These are phyloP conservation scores for Hydnomerulius pinastri DNA, from an alignment of 768 basidiomycete genomes.

Conservation along the genomic window DNA sequence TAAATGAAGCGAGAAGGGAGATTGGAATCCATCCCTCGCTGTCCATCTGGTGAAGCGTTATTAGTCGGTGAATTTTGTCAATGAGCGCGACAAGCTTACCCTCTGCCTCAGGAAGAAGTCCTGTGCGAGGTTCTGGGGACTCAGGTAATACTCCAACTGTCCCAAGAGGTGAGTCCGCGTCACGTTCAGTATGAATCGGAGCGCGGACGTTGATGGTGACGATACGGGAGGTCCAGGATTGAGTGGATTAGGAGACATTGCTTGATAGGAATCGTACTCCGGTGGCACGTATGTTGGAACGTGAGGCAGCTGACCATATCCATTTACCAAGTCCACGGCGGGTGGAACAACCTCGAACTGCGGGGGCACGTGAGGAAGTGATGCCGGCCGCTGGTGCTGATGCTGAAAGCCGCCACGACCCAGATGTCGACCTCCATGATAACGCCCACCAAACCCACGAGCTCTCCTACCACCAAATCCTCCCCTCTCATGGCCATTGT, in stretches of 20 bases:
- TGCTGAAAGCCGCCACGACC: constrained; percentile 38
- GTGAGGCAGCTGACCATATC: constrained; percentile 29
- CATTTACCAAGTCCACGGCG: constrained; percentile 25
- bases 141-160: constrained; percentile 91
- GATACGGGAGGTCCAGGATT: constrained; percentile 38
- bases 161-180: constrained; percentile 70
- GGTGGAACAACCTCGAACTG: constrained; percentile 34
- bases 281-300: constrained; percentile 30
- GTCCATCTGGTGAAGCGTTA: constrained; percentile 70
- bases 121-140: constrained; percentile 85
- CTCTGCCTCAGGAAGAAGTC: constrained; percentile 81
- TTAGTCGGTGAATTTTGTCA: background rate
- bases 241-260: constrained; percentile 23
- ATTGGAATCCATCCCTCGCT: constrained; percentile 85
- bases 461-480: constrained; percentile 33
- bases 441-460: constrained; percentile 40
- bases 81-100: constrained; percentile 45
- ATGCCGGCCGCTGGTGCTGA: constrained; percentile 35
- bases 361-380: constrained; percentile 34
- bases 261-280: constrained; percentile 31
- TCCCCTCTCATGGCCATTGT: constrained; percentile 34
- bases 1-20: constrained; percentile 81
- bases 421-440: constrained; percentile 36
- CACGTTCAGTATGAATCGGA: constrained; percentile 63
- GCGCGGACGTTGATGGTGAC: constrained; percentile 40